Evolutionary conservation across 2,329 filamentous ascomycete species (phyloP), one percentile per base, ranked within the genome.

Genomic region (Dothistroma septosporum): DNA sequence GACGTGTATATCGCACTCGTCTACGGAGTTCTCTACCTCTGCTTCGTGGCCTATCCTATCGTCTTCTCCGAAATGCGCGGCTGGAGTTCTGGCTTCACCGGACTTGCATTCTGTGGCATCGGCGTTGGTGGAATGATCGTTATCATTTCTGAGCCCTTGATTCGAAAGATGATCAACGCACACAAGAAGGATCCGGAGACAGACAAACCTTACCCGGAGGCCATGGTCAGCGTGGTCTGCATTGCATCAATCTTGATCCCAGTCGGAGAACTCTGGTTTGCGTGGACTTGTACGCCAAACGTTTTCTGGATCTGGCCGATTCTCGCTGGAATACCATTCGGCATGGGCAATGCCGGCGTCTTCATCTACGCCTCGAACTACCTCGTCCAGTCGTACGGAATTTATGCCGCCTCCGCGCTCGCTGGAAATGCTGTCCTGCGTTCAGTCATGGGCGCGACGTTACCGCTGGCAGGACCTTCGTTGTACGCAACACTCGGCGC

Each of bases 11-110:
- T 89, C 64, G 84, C 89, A 0, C 78, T 96, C 44, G 85, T 96
- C 37, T 96, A 96, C 73, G 90, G 87, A 19, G 91, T 96, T 46
- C 80, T 97, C 1, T 94, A 94, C 70, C 85, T 96, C 33, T 95
- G 91, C 76, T 96, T 96, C 77, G 88, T 95, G 16, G 91, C 90
- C 12, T 95, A 95, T 73, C 92, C 92, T 0, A 88, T 95, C 61
- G 88, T 96, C 60, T 96, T 94, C 75, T 80, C 82, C 11, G 79
- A 88, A 46, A 76, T 85, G 60, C 88, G 92, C 19, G 90, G 90
- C 62, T 97, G 92, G 92, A 81, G 81, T 1, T 80, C 88, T 0
- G 87, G 89, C 0, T 76, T 89, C 37, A 85, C 87, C 0, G 92
- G 92, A 0, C 83, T 97, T 2, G 84, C 91, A 1, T 97, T 95